Percentiles rank a stretch among this genome's conserved stretches.
Conservation (phyloP, 495 filamentous ascomycete genomes). For the Trichocladium antarcticum region DNA sequence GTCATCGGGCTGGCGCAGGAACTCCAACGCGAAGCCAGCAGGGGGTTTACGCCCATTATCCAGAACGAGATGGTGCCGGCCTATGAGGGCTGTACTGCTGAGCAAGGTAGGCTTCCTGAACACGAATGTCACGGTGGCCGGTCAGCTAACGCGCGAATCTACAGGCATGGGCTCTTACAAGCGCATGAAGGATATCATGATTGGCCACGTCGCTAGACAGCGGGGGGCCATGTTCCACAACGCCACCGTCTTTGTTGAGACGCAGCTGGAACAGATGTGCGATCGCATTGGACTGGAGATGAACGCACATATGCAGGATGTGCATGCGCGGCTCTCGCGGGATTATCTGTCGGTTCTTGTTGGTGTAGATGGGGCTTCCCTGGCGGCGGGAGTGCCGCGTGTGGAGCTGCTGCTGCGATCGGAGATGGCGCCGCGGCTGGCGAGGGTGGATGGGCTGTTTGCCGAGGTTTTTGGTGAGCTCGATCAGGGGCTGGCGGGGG, state of each 20-base stretch:
- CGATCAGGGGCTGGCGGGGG: too few relatives aligned
- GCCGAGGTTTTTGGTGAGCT: background rate
- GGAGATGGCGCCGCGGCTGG: conserved; percentile 14
- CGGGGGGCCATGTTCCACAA: conserved; percentile 42
- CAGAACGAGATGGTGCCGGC: conserved; percentile 34
- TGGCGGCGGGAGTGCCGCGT: background rate
- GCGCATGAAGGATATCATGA: conserved; percentile 49
- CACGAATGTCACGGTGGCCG: background rate
- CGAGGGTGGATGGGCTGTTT: conserved; percentile 3
- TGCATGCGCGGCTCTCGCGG: conserved; percentile 32
- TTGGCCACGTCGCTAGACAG: conserved; percentile 33
- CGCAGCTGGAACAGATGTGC: conserved; percentile 31
- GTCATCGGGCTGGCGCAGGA: conserved; percentile 31
- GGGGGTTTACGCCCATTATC: conserved; percentile 45
- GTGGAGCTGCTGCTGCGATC: conserved; percentile 13
- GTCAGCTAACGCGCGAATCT: background rate
- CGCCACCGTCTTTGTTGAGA: conserved; percentile 35
- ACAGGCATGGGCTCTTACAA: conserved; percentile 33
- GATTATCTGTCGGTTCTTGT: conserved; percentile 34
- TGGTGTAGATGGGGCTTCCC: conserved; percentile 2
- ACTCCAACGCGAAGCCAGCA: conserved; percentile 45
- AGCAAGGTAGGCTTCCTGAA: conserved; percentile 26
- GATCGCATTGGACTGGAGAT: conserved; percentile 26
- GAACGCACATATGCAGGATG: conserved; percentile 28
- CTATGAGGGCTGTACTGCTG: conserved; percentile 39